Base-by-base conservation (phyloP, 2,329 filamentous ascomycete species). In the Dryadomyces quercivorus region DNA sequence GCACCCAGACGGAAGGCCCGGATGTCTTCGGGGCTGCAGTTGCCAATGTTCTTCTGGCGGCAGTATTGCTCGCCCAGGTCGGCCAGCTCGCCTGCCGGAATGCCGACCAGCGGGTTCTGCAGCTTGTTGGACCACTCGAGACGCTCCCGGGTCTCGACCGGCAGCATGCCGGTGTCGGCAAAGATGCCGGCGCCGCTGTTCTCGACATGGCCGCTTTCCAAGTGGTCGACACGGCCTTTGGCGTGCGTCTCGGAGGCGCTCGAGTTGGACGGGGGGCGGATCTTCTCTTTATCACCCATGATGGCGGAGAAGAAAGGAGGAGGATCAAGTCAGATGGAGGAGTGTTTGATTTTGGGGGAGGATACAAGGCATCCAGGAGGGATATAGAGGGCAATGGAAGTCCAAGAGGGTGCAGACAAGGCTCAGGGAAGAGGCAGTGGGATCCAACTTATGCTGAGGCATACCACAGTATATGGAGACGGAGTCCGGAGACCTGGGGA, bases 1-100 rank as follows among this genome's bases (percentile, higher is more conserved):
- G 81, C 81, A 6, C 80, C 81, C 21, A 82, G 69, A 18, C 74
- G 73, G 61, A 84, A 84, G 5, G 76, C 77, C 12, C 59, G 59
- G 2, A 60, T 21, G 50, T 83, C 78, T 15, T 77, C 74, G 20
- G 77, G 73, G 40, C 45, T 55, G 50, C 36, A 49, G 18, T 73
- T 72, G 5, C 73, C 75, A 53, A 82, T 69, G 26, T 75, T 74
- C 60, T 84, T 72, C 51, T 74, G 67, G 78, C 81, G 43, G 51
- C 53, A 55, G 63, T 84, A 86, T 5, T 72, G 71, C 53, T 78
- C 76, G 15, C 81, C 82, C 66, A 77, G 76, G 38, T 68, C 70
- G 49, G 70, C 71, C 15, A 86, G 70, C 57, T 81, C 72, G 5
- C 73, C 68, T 44, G 62, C 62, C 20, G 62, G 63, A 49, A 73